These are phyloP conservation scores for Dothistroma pini DNA, from an alignment of 2,329 filamentous ascomycete species.

Conservation along the genomic window DNA sequence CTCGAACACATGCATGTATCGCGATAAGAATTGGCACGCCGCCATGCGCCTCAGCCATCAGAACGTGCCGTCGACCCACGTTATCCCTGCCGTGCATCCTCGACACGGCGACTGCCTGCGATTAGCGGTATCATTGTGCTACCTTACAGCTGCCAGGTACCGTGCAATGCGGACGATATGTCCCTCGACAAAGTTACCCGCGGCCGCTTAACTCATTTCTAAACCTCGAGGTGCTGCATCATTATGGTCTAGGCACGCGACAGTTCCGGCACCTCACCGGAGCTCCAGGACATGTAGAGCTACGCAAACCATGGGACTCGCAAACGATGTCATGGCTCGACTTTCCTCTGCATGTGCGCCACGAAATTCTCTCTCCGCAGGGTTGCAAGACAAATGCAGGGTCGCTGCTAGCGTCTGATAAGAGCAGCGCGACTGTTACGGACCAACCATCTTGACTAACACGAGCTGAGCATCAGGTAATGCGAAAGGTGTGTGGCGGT, in stretches of 20 bases:
- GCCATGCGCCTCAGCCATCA: slow-evolving; percentile 1
- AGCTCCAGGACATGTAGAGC: not conserved
- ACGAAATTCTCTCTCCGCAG: slow-evolving; percentile 1
- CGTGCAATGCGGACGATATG: slow-evolving; percentile 4
- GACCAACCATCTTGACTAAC: not conserved
- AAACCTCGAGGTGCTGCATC: not conserved
- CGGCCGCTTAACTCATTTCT: not conserved
- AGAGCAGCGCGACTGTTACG: not conserved
- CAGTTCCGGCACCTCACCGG: not conserved
- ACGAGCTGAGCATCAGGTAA: not conserved
- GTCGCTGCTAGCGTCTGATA: slow-evolving; percentile 2
- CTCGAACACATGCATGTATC: slow-evolving; percentile 7
- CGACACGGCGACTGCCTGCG: slow-evolving; percentile 3
- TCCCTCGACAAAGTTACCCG: not conserved
- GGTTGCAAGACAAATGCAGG: not conserved
- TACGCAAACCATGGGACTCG: not conserved
- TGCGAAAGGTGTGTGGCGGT: not conserved
- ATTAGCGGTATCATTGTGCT: not conserved
- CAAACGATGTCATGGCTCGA: not conserved
- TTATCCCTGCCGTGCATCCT: slow-evolving; percentile 10
- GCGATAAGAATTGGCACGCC: slow-evolving; percentile 5
- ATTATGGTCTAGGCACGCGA: not conserved
- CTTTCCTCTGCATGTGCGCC: not conserved
- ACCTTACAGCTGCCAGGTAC: slow-evolving; percentile 11
- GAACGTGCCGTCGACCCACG: slow-evolving; percentile 8